Evolutionary conservation across 352 stramenopile genomes (phyloP).

Genomic region (Phytophthora boehmeriae): DNA sequence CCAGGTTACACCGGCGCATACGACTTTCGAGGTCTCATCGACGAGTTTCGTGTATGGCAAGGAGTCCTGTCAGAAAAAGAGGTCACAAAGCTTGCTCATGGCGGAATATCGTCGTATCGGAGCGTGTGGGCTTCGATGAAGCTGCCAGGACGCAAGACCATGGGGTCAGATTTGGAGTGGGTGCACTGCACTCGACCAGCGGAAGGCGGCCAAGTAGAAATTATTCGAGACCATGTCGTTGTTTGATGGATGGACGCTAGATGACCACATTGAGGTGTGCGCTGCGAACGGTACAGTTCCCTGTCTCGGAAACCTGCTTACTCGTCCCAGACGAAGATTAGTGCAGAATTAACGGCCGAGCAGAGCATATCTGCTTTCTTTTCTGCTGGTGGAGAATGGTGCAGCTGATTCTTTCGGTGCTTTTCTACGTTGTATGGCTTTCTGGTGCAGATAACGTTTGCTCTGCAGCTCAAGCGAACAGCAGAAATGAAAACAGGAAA

Average conservation of each 20-base stretch:
- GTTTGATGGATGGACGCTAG: not conserved
- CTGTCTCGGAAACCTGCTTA: not conserved
- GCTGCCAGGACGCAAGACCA: slow-evolving; percentile 9
- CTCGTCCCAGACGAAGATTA: slow-evolving; percentile 1
- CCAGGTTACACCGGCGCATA: slow-evolving; percentile 24
- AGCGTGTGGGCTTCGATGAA: slow-evolving; percentile 18
- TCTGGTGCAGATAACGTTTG: not conserved
- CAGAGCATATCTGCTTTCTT: not conserved
- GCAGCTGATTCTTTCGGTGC: slow-evolving; percentile 5
- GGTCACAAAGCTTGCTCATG: slow-evolving; percentile 13
- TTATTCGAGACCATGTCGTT: not conserved
- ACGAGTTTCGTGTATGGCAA: slow-evolving; percentile 42
- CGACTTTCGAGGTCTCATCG: slow-evolving; percentile 39
- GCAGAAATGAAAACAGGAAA: slow-evolving; percentile 24
- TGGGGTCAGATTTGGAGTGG: slow-evolving; percentile 10
- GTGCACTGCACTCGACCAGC: slow-evolving; percentile 13
- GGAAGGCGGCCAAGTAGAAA: slow-evolving; percentile 1
- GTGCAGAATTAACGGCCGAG: not conserved
- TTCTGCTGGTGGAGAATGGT: not conserved
- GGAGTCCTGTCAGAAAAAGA: slow-evolving; percentile 15
- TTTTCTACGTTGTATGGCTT: slow-evolving; percentile 10
- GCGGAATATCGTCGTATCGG: slow-evolving; percentile 4
- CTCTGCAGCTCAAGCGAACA: slow-evolving; percentile 5
- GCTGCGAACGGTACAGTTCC: not conserved
- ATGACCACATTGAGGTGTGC: not conserved